Evolutionary conservation across 331 rosid genomes (phyloP).

Genomic region (Prunus yedoensis): DNA sequence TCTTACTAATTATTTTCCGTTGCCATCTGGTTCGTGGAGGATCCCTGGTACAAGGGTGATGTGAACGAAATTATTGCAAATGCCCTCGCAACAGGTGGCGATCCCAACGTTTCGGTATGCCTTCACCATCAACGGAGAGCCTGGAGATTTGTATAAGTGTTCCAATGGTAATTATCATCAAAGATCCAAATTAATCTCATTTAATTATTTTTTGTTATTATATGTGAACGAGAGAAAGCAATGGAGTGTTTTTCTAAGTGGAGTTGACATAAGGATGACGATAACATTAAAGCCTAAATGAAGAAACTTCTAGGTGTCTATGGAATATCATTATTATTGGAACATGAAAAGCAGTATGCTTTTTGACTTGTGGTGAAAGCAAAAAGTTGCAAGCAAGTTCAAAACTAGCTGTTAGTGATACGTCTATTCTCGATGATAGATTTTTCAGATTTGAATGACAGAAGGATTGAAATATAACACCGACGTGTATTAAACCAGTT

Average conservation of each 20-base stretch:
- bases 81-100: constrained; percentile 31
- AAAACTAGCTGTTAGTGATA: too few species aligned
- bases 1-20: too few species aligned
- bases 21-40: constrained; percentile 4
- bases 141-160: constrained; percentile 39
- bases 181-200: neutral
- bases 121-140: constrained; percentile 43
- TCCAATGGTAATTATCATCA: constrained; percentile 24
- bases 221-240: neutral
- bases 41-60: constrained; percentile 45
- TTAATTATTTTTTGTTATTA: neutral
- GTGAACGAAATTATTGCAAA: constrained; percentile 21
- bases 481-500: too few species aligned
- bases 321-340: too few species aligned
- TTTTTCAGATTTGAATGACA: too few species aligned
- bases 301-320: neutral
- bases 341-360: neutral
- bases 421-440: too few species aligned
- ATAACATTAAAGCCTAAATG: too few species aligned
- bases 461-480: too few species aligned
- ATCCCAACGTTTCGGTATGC: constrained; percentile 41
- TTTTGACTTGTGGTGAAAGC: neutral
- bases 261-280: neutral
- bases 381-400: too few species aligned
- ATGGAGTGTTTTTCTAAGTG: neutral